Evolutionary conservation across 2,329 filamentous ascomycete genomes (phyloP).

Genomic region (Penicillium sp.): DNA sequence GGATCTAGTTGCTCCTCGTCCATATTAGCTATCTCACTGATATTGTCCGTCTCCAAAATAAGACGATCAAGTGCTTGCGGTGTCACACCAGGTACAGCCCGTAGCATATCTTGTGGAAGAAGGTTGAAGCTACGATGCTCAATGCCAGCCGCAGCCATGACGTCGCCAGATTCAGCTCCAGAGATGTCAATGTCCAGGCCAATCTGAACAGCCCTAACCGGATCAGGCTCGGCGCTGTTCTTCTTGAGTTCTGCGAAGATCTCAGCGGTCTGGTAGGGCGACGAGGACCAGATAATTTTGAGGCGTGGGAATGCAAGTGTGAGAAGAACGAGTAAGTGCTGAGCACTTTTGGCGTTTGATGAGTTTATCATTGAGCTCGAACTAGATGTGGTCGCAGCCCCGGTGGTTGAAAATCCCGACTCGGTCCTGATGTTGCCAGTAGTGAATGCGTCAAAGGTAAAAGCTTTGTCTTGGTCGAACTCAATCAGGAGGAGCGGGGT

Average conservation of each 20-base stretch:
- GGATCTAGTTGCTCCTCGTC: conserved; percentile 68
- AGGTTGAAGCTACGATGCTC: conserved; percentile 72
- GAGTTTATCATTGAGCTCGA: conserved; percentile 65
- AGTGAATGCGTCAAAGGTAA: conserved; percentile 75
- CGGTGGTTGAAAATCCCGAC: conserved; percentile 52
- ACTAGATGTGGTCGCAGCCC: conserved; percentile 51
- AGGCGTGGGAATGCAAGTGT: conserved; percentile 88
- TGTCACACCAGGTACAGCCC: conserved; percentile 79
- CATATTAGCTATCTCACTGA: conserved; percentile 86
- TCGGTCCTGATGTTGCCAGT: conserved; percentile 50
- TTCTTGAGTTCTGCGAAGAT: conserved; percentile 95
- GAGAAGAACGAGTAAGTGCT: conserved; percentile 87
- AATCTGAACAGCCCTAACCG: conserved; percentile 77
- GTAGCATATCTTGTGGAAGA: conserved; percentile 87
- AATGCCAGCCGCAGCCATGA: conserved; percentile 56
- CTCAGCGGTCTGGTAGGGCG: conserved; percentile 93
- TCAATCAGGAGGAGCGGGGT: conserved; percentile 90
- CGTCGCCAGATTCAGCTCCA: conserved; percentile 36
- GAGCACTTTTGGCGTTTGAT: conserved; percentile 69
- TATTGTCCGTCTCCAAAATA: conserved; percentile 70
- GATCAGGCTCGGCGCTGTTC: conserved; percentile 85
- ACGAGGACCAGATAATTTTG: conserved; percentile 89
- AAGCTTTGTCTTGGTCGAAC: conserved; percentile 96
- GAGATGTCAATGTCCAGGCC: conserved; percentile 65
- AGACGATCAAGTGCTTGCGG: conserved; percentile 74